Conservation (phyloP, 176 grass and related monocot species). For the Aegilops sharonensis region DNA sequence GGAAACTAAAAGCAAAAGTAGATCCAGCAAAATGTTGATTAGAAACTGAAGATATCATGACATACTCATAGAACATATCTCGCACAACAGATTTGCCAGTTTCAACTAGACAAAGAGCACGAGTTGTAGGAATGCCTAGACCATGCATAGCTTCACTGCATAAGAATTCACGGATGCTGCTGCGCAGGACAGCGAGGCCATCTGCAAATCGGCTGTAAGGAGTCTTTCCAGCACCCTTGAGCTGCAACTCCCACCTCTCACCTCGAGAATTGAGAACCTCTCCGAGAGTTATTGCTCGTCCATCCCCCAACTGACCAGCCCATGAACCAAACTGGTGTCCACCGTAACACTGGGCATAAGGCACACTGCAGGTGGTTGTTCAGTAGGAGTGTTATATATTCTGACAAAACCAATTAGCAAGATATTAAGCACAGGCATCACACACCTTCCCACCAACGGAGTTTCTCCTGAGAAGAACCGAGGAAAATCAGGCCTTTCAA, state of each 20-base stretch:
- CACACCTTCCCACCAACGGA: conserved; percentile 80
- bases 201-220: conserved; percentile 95
- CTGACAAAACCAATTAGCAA: neutral
- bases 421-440: conserved; percentile 20
- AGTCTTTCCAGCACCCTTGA: conserved; percentile 92
- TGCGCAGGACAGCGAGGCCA: conserved; percentile 92
- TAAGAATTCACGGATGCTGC: conserved; percentile 94
- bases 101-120: conserved; percentile 82
- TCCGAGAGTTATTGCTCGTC: conserved; percentile 85
- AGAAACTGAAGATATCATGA: conserved; percentile 26
- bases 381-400: neutral
- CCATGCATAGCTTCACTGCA: conserved; percentile 97
- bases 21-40: neutral
- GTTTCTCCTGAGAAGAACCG: conserved; percentile 78
- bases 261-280: conserved; percentile 78
- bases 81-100: conserved; percentile 85
- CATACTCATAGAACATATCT: conserved; percentile 99
- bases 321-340: conserved; percentile 95
- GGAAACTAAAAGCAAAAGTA: neutral
- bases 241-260: conserved; percentile 94
- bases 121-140: conserved; percentile 91
- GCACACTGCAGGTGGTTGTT: conserved; percentile 50
- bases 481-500: conserved; percentile 80
- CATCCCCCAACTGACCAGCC: conserved; percentile 95
- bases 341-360: conserved; percentile 94